Evolutionary conservation across 2,329 filamentous ascomycete species (phyloP), one percentile per base, ranked within the genome.

Genomic region (Zasmidium citrigriseum): DNA sequence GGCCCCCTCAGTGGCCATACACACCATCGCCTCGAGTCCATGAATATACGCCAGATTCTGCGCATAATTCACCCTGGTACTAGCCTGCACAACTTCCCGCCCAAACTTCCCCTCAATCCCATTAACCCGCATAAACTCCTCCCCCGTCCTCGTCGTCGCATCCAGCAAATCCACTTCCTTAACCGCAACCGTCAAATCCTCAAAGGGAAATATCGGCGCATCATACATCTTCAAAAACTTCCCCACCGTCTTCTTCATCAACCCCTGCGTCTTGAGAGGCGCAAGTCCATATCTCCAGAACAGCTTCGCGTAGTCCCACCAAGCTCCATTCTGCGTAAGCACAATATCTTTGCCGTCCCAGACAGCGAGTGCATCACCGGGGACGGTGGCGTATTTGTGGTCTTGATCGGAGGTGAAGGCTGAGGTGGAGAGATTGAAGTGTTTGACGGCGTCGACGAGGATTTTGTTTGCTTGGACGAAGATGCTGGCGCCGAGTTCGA

Each of bases 51-150:
- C 84, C 12, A 98, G 75, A 66, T 98, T 97, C 50, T 93, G 91
- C 0, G 90, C 95, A 75, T 97, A 99, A 74, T 98, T 98, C 63
- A 97, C 93, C 20, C 95, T 84, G 0, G 95, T 97, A 57, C 87
- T 89, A 1, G 93, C 91, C 75, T 98, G 93, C 23, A 98, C 86
- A 49, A 99, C 85, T 52, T 99, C 91, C 14, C 85, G 84, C 0
- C 87, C 81, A 71, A 96, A 98, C 0, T 78, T 72, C 0, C 80
- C 77, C 22, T 83, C 80, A 56, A 97, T 86, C 68, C 84, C 83
- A 66, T 91, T 89, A 41, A 83, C 77, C 23, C 79, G 79, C 12
- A 98, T 78, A 63, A 88, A 89, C 68, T 92, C 84, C 60, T 86
- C 80, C 4, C 93, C 95, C 0, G 92, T 91, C 9, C 86, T 74